phyloP scores from a whole-genome alignment of 495 filamentous ascomycete species.

The Aspergillus sclerotiicarbonarius region DNA sequence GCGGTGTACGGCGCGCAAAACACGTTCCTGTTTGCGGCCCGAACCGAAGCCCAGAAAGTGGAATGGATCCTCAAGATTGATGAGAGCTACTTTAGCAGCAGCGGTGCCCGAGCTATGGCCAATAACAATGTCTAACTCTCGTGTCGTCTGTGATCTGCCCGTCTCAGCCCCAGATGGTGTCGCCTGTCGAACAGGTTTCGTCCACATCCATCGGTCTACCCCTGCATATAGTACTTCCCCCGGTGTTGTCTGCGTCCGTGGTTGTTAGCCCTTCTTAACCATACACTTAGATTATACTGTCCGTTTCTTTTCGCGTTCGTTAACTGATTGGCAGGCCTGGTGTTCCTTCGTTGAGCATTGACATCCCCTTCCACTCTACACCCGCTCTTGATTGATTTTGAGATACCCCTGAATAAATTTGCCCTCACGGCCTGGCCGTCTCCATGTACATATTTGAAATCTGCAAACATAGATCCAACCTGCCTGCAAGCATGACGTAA shows the following conservation, averaged over 20 bases:
- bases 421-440: conserved; percentile 31
- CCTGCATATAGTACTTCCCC: neutral
- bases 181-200: neutral
- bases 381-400: conserved; percentile 24
- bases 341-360: conserved; percentile 12
- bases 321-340: conserved; percentile 9
- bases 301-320: conserved; percentile 6
- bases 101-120: conserved; percentile 26
- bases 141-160: too few relatives aligned
- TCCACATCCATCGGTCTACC: neutral
- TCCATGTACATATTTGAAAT: conserved; percentile 41
- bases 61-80: conserved; percentile 91
- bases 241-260: conserved; percentile 7
- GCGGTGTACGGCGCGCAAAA: conserved; percentile 91
- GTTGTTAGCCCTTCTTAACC: conserved; percentile 23
- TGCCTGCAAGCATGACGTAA: conserved; percentile 3
- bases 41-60: conserved; percentile 82
- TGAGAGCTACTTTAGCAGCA: conserved; percentile 53
- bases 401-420: conserved; percentile 44
- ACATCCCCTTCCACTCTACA: conserved; percentile 11
- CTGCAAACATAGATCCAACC: conserved; percentile 30
- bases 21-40: conserved; percentile 88
- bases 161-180: conserved; percentile 1
- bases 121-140: conserved; percentile 21
- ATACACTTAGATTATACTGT: conserved; percentile 16